phyloP scores from a whole-genome alignment of 352 stramenopile genomes.

The Thraustochytrium striatum region DNA sequence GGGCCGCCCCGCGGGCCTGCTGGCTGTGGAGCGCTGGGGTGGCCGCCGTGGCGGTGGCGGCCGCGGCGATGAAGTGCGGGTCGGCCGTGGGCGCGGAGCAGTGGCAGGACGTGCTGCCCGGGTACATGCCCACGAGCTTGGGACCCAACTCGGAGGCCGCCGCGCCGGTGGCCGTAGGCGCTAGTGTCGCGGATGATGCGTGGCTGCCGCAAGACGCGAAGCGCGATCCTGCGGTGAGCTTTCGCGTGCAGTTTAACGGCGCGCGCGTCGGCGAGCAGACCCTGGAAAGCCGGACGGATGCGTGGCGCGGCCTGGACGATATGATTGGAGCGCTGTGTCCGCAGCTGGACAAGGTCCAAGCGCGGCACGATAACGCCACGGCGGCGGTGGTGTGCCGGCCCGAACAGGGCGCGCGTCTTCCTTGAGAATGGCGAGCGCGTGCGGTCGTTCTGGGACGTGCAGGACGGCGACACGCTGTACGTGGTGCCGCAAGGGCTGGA shows the following conservation, averaged over 20 bases:
- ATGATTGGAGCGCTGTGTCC: not conserved
- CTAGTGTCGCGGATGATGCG: not conserved
- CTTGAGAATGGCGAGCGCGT: slow-evolving; percentile 9
- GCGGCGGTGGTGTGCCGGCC: slow-evolving; percentile 5
- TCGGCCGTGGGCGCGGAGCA: not conserved
- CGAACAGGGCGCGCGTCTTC: slow-evolving; percentile 14
- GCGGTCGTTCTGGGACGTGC: slow-evolving; percentile 13
- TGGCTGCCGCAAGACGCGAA: not conserved
- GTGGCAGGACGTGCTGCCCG: no score
- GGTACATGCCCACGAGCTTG: no score
- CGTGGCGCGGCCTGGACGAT: not conserved
- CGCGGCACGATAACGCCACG: slow-evolving; percentile 7
- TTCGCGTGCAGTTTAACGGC: slow-evolving; percentile 45
- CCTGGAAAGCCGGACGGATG: not conserved
- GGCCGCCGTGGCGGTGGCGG: not conserved
- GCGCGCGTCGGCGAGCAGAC: not conserved
- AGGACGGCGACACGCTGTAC: not conserved
- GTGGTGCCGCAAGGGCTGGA: slow-evolving; percentile 33
- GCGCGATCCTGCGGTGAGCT: not conserved
- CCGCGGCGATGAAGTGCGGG: not conserved
- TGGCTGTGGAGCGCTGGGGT: no score
- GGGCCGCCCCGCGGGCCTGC: no score
- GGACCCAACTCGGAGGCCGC: not conserved
- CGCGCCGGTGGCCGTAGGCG: not conserved
- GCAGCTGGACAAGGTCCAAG: not conserved